Conservation (phyloP, 805 yeast species). For the Yamadazyma paraphyllophila region DNA sequence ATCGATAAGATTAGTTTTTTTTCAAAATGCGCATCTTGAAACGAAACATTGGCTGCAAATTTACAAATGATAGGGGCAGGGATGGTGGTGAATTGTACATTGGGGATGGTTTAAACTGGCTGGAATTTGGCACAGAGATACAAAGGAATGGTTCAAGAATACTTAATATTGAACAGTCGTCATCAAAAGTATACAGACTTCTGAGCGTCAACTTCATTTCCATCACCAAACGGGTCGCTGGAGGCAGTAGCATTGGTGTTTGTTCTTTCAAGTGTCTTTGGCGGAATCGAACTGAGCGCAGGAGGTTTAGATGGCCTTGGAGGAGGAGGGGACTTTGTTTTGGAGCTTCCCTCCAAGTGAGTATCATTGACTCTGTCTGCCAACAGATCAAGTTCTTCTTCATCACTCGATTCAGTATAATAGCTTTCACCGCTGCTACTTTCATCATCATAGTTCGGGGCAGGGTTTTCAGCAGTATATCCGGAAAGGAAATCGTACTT, state of each 20-base stretch:
- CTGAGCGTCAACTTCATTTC: constrained; percentile 18
- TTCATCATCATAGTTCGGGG: constrained; percentile 30
- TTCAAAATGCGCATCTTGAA: not conserved
- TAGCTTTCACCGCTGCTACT: constrained; percentile 33
- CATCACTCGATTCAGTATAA: constrained; percentile 35
- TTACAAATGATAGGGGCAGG: too few species aligned
- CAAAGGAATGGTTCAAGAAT: too few species aligned
- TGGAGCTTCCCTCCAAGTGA: constrained; percentile 6
- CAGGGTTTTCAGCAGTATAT: constrained; percentile 38
- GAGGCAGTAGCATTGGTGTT: constrained; percentile 27
- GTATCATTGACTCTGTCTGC: constrained; percentile 14
- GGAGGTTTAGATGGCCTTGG: constrained; percentile 27
- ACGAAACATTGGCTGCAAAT: not conserved
- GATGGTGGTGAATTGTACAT: not conserved
- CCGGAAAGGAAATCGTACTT: constrained; percentile 59
- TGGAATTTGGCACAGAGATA: too few species aligned
- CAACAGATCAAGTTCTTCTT: constrained; percentile 17
- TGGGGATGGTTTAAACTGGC: too few species aligned
- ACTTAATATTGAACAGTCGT: too few species aligned
- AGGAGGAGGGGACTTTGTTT: constrained; percentile 24
- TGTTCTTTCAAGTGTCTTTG: constrained; percentile 18
- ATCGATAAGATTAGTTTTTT: not conserved
- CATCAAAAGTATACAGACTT: constrained; percentile 17
- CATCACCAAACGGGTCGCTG: constrained; percentile 42
- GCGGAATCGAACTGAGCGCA: constrained; percentile 9